phyloP scores from a whole-genome alignment of 1,139 yeast genomes.

The Saccharomyces hybrid region DNA sequence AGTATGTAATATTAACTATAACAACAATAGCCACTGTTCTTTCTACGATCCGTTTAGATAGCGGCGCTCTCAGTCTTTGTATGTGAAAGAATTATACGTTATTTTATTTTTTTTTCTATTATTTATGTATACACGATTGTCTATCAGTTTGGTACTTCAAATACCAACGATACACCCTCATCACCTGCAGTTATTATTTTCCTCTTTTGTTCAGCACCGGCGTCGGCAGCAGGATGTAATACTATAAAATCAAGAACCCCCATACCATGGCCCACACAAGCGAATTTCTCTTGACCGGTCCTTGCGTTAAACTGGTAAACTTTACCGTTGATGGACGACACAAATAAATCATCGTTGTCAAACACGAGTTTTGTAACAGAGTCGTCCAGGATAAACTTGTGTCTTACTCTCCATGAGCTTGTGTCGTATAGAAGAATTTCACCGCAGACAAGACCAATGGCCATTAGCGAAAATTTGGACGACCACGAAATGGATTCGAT shows the following conservation, averaged over 20 bases:
- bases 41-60: no score
- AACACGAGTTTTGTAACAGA: slow-evolving; percentile 82
- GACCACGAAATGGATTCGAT: slow-evolving; percentile 88
- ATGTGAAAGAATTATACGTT: no score
- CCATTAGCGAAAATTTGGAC: slow-evolving; percentile 54
- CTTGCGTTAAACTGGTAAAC: slow-evolving; percentile 85
- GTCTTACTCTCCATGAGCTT: slow-evolving; percentile 79
- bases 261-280: slow-evolving; percentile 87
- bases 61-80: no score
- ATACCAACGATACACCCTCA: slow-evolving; percentile 86
- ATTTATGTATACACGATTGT: background rate
- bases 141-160: slow-evolving; percentile 34
- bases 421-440: slow-evolving; percentile 75
- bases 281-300: slow-evolving; percentile 73
- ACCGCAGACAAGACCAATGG: slow-evolving; percentile 87
- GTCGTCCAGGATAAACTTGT: slow-evolving; percentile 59
- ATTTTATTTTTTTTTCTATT: background rate
- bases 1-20: no score
- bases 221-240: slow-evolving; percentile 31
- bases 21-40: no score
- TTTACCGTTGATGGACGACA: slow-evolving; percentile 77
- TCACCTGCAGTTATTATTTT: slow-evolving; percentile 93
- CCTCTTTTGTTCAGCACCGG: slow-evolving; percentile 42
- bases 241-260: slow-evolving; percentile 81
- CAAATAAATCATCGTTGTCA: slow-evolving; percentile 48